These are phyloP conservation scores for Xylaria sp. DNA, from an alignment of 495 filamentous ascomycete genomes.

Conservation along the genomic window DNA sequence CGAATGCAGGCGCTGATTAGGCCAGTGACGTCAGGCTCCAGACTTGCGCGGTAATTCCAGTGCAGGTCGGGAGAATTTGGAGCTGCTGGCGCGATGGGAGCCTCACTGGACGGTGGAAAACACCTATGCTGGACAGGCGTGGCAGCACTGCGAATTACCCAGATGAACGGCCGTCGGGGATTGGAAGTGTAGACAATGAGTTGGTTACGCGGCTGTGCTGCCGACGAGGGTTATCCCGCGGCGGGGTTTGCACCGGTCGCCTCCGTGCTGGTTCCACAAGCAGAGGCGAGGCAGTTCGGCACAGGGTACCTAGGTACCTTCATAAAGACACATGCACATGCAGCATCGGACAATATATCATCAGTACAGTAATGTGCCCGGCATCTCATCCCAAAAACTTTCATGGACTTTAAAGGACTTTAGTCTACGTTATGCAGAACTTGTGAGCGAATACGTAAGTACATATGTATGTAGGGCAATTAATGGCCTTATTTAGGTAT, in stretches of 20 bases:
- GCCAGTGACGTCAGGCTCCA: conserved; percentile 28
- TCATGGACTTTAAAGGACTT: neutral
- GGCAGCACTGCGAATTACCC: conserved; percentile 6
- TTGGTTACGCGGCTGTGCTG: conserved; percentile 18
- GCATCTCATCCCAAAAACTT: neutral
- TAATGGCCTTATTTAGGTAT: neutral
- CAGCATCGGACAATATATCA: neutral
- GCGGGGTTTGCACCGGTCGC: conserved; percentile 16
- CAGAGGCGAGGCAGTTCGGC: too few species aligned
- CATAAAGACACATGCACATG: too few species aligned
- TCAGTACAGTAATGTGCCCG: neutral
- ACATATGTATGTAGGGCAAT: neutral
- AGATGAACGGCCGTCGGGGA: conserved; percentile 2
- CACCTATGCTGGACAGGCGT: neutral
- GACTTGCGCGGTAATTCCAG: neutral
- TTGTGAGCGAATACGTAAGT: neutral
- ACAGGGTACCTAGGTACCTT: neutral
- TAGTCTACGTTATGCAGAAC: neutral
- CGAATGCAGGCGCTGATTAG: conserved; percentile 18
- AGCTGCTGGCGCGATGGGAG: neutral
- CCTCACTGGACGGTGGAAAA: neutral
- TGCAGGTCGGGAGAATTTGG: neutral
- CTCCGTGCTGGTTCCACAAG: conserved; percentile 16
- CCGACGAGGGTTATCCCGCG: conserved; percentile 16
- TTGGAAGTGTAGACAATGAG: conserved; percentile 9